Conservation (phyloP, 805 yeast genomes). For the Isabelozyma gotoi region DNA sequence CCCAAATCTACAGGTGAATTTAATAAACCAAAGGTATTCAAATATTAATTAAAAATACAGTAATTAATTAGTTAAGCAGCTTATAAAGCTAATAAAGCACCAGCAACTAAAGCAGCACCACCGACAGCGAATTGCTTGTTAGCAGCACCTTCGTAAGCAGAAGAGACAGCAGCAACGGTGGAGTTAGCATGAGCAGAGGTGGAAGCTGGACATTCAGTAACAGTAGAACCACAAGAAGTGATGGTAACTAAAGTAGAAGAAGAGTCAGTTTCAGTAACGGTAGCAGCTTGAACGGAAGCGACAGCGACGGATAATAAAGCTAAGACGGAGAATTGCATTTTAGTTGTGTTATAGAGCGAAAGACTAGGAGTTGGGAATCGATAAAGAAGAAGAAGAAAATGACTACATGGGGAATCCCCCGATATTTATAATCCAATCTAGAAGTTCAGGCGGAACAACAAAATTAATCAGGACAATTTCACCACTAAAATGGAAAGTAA, state of each 20-base stretch:
- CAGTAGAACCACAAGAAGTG: conserved; percentile 39
- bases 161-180: conserved; percentile 18
- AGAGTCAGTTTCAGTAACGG: conserved; percentile 28
- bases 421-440: neutral
- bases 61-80: conserved; percentile 2
- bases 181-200: conserved; percentile 5
- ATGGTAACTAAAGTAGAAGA: conserved; percentile 41
- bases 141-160: conserved; percentile 34
- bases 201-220: conserved; percentile 44
- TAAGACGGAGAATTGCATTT: conserved; percentile 24
- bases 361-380: neutral
- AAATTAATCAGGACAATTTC: neutral
- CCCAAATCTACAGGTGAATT: too few species aligned
- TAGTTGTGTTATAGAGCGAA: conserved; percentile 1
- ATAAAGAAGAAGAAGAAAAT: neutral
- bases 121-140: conserved; percentile 37
- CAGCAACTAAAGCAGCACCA: conserved; percentile 49
- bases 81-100: conserved; percentile 63
- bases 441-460: neutral
- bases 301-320: conserved; percentile 24
- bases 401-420: neutral
- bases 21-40: too few species aligned
- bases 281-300: conserved; percentile 26
- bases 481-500: neutral
- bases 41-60: neutral